phyloP scores from a whole-genome alignment of 768 basidiomycete genomes.

The Albatrellus ellisii region DNA sequence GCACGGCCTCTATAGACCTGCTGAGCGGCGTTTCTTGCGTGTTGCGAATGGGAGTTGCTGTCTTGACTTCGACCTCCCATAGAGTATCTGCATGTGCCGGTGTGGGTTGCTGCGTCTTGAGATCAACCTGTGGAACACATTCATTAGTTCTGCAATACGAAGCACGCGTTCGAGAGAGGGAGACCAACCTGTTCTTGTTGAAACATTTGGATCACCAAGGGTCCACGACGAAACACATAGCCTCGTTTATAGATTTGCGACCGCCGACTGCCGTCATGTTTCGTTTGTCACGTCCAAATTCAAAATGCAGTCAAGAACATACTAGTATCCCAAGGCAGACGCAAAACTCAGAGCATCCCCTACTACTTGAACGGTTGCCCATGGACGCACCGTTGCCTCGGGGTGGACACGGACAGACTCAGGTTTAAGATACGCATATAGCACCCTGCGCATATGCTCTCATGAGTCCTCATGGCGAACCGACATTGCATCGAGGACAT shows the following conservation, averaged over 20 bases:
- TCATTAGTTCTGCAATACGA: conserved; percentile 1
- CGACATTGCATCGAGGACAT: conserved; percentile 12
- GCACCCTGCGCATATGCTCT: conserved; percentile 32
- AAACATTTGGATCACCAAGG: conserved; percentile 67
- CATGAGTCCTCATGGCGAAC: not conserved
- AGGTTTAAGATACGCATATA: conserved; percentile 74
- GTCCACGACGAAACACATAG: conserved; percentile 60
- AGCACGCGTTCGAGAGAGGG: conserved; percentile 1
- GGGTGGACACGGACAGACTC: conserved; percentile 77
- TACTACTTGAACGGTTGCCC: conserved; percentile 66
- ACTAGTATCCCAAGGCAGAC: conserved; percentile 68
- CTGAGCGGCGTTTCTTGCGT: conserved; percentile 68
- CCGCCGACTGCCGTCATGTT: conserved; percentile 30
- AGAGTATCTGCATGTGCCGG: conserved; percentile 70
- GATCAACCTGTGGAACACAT: conserved; percentile 41
- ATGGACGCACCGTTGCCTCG: conserved; percentile 78
- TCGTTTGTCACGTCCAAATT: conserved; percentile 1
- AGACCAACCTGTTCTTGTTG: conserved; percentile 65
- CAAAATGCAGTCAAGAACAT: conserved; percentile 16
- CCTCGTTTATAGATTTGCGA: conserved; percentile 77
- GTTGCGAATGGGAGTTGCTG: conserved; percentile 64
- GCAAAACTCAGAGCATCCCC: conserved; percentile 77
- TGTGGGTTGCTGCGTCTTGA: conserved; percentile 60
- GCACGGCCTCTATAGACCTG: conserved; percentile 55
- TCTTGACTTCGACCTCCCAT: conserved; percentile 86